A percentile compares a stretch with the other conserved stretches of the same genome.
phyloP scores from a whole-genome alignment of 352 stramenopile genomes.

The Pythium aristosporum region DNA sequence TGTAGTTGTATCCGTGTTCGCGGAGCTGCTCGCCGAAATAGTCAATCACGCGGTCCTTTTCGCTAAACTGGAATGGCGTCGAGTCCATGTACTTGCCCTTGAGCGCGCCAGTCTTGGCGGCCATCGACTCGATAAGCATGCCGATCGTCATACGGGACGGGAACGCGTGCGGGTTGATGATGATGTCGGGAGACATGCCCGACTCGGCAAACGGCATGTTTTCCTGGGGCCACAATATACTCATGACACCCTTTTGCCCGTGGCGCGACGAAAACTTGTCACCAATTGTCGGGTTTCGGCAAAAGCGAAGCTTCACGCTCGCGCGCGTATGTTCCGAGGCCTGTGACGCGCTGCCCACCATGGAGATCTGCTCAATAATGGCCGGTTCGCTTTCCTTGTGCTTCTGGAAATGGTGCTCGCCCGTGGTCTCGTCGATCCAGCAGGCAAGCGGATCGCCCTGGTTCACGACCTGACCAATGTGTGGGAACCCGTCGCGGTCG shows the following conservation, averaged over 20 bases:
- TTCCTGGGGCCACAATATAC: conserved; percentile 98
- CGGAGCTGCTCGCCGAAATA: conserved; percentile 99
- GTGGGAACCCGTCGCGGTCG: conserved; percentile 96
- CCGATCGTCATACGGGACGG: conserved; percentile 98
- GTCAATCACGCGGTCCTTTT: conserved; percentile 98
- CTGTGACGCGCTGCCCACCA: conserved; percentile 73
- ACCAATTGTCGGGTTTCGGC: conserved; percentile 98
- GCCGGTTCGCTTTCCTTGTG: conserved; percentile 98
- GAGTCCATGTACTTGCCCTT: conserved; percentile 98
- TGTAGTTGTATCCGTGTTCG: conserved; percentile 97
- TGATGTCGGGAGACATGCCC: conserved; percentile 98
- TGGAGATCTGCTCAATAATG: conserved; percentile 95
- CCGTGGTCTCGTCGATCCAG: conserved; percentile 95
- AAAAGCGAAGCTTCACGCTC: conserved; percentile 97
- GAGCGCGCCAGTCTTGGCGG: conserved; percentile 97
- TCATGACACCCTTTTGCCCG: conserved; percentile 99
- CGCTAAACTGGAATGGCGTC: conserved; percentile 99
- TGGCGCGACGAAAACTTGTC: conserved; percentile 99
- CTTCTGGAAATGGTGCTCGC: conserved; percentile 89
- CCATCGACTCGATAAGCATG: conserved; percentile 98
- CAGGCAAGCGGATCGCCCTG: conserved; percentile 96
- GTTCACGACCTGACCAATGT: conserved; percentile 94
- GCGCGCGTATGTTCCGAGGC: conserved; percentile 85
- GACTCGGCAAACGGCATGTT: conserved; percentile 99
- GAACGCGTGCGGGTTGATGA: conserved; percentile 99